Percentiles rank a stretch among this genome's conserved stretches.
phyloP scores from a whole-genome alignment of 2,329 filamentous ascomycete genomes.

The Fusarium sp. region DNA sequence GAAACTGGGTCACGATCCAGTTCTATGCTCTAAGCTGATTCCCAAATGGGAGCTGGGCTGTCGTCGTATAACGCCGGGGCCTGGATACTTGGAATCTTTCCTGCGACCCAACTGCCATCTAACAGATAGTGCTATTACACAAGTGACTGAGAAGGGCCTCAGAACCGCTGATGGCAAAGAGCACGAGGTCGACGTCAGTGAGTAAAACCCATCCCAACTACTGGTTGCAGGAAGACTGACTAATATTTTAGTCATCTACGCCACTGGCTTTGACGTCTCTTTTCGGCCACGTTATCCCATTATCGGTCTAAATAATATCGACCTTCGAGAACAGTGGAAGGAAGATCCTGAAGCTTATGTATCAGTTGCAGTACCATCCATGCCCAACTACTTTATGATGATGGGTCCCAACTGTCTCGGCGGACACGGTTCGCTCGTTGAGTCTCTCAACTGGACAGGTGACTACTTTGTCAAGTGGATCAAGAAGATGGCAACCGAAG shows the following conservation, averaged over 20 bases:
- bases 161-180: conserved; percentile 35
- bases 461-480: conserved; percentile 44
- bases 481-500: conserved; percentile 40
- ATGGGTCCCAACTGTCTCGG: conserved; percentile 42
- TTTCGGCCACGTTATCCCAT: conserved; percentile 64
- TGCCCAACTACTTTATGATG: conserved; percentile 50
- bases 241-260: conserved; percentile 58
- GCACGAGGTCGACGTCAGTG: conserved; percentile 40
- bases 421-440: conserved; percentile 38
- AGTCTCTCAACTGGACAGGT: conserved; percentile 42
- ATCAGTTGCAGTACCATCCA: conserved; percentile 45
- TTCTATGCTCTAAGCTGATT: conserved; percentile 35
- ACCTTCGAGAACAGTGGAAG: conserved; percentile 64
- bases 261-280: conserved; percentile 66
- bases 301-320: conserved; percentile 58
- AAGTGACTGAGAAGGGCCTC: conserved; percentile 33
- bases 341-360: conserved; percentile 47
- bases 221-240: background rate
- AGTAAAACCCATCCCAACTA: conserved; percentile 1
- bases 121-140: conserved; percentile 36
- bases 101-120: conserved; percentile 35
- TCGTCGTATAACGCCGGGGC: conserved; percentile 36
- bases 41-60: conserved; percentile 41
- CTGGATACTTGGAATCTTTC: conserved; percentile 39
- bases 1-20: conserved; percentile 37